These are phyloP conservation scores for Cercospora canescens DNA, from an alignment of 2,329 filamentous ascomycete species.

Conservation along the genomic window DNA sequence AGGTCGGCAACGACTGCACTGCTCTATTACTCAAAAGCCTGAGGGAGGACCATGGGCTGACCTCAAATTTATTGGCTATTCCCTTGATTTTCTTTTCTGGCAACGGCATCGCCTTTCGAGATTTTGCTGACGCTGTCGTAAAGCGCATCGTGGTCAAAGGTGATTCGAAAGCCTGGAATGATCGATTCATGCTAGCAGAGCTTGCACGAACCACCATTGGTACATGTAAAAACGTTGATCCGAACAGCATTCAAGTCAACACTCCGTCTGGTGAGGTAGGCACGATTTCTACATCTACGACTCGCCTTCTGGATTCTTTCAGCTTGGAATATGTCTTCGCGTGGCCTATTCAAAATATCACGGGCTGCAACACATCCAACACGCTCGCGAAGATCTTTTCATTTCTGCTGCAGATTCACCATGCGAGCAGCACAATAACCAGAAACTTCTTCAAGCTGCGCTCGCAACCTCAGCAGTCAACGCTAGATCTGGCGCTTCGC, in stretches of 20 bases:
- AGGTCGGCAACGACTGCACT: slow-evolving; percentile 70
- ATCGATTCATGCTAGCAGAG: slow-evolving; percentile 78
- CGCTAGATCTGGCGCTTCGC: slow-evolving; percentile 57
- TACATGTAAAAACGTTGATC: slow-evolving; percentile 53
- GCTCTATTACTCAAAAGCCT: slow-evolving; percentile 65
- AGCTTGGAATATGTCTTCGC: slow-evolving; percentile 39
- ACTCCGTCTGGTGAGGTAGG: slow-evolving; percentile 51
- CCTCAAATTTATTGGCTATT: slow-evolving; percentile 65
- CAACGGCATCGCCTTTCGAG: slow-evolving; percentile 67
- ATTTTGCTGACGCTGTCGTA: slow-evolving; percentile 70
- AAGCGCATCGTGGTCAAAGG: slow-evolving; percentile 63
- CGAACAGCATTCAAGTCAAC: slow-evolving; percentile 63
- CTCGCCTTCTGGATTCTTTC: slow-evolving; percentile 19
- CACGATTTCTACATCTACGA: slow-evolving; percentile 1
- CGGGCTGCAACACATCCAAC: slow-evolving; percentile 63
- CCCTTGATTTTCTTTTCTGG: slow-evolving; percentile 74
- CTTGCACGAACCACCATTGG: slow-evolving; percentile 71
- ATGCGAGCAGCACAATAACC: slow-evolving; percentile 68
- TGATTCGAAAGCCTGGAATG: slow-evolving; percentile 65
- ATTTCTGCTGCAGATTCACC: slow-evolving; percentile 74
- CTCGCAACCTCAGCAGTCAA: not conserved
- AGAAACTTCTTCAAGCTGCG: slow-evolving; percentile 43
- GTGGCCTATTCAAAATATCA: slow-evolving; percentile 68
- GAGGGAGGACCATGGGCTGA: slow-evolving; percentile 67
- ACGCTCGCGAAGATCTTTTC: slow-evolving; percentile 73